phyloP scores from a whole-genome alignment of 2,329 filamentous ascomycete genomes.

The Chalaropsis ovoidea region DNA sequence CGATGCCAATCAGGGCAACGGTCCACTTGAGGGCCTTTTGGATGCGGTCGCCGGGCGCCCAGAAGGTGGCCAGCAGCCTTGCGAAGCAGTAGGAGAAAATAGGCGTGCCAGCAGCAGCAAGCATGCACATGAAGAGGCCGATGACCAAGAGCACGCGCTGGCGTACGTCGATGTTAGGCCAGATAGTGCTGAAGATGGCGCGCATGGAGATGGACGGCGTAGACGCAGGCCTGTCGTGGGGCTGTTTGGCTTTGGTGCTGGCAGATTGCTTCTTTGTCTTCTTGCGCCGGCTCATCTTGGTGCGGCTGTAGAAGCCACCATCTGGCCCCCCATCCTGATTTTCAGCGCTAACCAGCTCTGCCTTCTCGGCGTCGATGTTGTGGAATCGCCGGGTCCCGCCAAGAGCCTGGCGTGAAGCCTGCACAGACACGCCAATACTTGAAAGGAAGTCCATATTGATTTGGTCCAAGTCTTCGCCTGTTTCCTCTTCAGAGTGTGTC shows the following conservation, averaged over 20 bases:
- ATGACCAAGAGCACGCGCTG: constrained; percentile 47
- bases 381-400: constrained; percentile 12
- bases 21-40: constrained; percentile 55
- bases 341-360: not conserved
- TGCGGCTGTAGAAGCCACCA: not conserved
- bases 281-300: not conserved
- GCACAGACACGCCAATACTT: constrained; percentile 4
- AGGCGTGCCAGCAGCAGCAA: constrained; percentile 59
- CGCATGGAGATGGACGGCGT: constrained; percentile 13
- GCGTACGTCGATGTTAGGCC: constrained; percentile 49
- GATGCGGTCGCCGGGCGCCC: constrained; percentile 41
- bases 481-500: not conserved
- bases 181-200: constrained; percentile 55
- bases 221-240: not conserved
- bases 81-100: constrained; percentile 68
- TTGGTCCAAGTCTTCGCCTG: not conserved
- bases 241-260: not conserved
- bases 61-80: constrained; percentile 61
- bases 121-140: constrained; percentile 51
- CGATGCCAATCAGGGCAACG: constrained; percentile 56
- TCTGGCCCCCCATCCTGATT: not conserved
- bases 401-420: constrained; percentile 33
- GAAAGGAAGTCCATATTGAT: constrained; percentile 9
- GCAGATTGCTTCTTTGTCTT: not conserved
- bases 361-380: not conserved